Conservation (phyloP, 768 basidiomycete genomes). For the Lactarius indigo region DNA sequence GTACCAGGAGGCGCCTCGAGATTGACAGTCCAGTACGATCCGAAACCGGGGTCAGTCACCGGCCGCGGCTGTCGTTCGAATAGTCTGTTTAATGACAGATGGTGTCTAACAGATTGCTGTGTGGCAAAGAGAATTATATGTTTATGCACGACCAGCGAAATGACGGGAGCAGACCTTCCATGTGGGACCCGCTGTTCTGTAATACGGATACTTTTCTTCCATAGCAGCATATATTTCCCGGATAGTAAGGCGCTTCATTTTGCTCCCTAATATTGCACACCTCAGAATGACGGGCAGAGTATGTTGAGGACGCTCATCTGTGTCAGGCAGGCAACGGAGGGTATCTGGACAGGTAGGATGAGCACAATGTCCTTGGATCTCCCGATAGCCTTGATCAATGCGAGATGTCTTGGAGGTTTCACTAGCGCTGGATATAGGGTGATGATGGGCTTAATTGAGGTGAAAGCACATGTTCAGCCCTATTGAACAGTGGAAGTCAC, state of each 20-base stretch:
- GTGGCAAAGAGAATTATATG: background rate
- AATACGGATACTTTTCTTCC: conserved; percentile 82
- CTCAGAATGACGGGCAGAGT: conserved; percentile 82
- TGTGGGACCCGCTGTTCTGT: conserved; percentile 73
- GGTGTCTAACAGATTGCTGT: conserved; percentile 86
- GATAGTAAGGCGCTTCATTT: conserved; percentile 72
- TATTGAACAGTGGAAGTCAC: background rate
- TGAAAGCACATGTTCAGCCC: conserved; percentile 14
- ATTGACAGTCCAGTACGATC: conserved; percentile 91
- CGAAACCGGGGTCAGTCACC: conserved; percentile 81
- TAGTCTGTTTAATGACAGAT: conserved; percentile 75
- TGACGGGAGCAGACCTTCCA: conserved; percentile 62
- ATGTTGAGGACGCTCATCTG: conserved; percentile 74
- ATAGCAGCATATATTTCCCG: conserved; percentile 84
- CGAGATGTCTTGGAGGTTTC: conserved; percentile 4
- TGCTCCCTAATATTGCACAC: conserved; percentile 78
- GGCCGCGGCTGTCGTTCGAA: conserved; percentile 82
- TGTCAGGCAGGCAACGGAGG: conserved; percentile 73
- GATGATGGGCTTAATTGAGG: conserved; percentile 17
- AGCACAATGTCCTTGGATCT: conserved; percentile 45
- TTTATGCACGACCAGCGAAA: background rate
- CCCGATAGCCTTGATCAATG: background rate
- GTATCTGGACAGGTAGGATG: conserved; percentile 79
- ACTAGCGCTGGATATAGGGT: conserved; percentile 16
- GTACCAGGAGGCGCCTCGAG: conserved; percentile 80